A percentile compares a stretch with the other conserved stretches of the same genome.
phyloP scores from a whole-genome alignment of 306 rosid species.

The Carpinus fangiana region DNA sequence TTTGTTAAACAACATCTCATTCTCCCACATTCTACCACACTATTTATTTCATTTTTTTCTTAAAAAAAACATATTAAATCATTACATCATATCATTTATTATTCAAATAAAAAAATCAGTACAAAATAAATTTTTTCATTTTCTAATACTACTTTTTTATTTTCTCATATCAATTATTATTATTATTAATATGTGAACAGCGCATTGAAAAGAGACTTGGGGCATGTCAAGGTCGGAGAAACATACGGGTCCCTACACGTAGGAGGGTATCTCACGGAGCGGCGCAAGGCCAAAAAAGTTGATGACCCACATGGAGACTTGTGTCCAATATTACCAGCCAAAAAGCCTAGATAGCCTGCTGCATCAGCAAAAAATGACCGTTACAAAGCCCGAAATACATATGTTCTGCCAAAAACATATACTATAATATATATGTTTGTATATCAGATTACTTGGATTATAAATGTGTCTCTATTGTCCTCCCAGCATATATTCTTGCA shows the following conservation, averaged over 20 bases:
- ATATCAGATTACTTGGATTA: constrained; percentile 6
- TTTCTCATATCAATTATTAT: too few relatives aligned
- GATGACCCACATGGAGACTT: constrained; percentile 32
- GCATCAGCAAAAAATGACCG: constrained; percentile 47
- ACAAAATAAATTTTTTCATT: too few relatives aligned
- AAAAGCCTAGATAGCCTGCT: constrained; percentile 7
- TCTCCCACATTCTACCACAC: too few relatives aligned
- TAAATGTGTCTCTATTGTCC: constrained; percentile 19
- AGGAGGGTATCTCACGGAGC: constrained; percentile 11
- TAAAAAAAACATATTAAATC: too few relatives aligned
- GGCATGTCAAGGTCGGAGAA: not conserved
- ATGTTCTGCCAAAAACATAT: not conserved
- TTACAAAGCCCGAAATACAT: constrained; percentile 29
- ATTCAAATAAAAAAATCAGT: too few relatives aligned
- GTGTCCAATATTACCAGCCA: constrained; percentile 12
- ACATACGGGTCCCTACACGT: constrained; percentile 4
- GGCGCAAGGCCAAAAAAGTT: constrained; percentile 17
- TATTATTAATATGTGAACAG: too few relatives aligned
- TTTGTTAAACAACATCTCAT: too few relatives aligned
- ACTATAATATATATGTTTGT: not conserved
- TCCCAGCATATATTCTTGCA: constrained; percentile 2
- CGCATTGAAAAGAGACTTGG: too few relatives aligned
- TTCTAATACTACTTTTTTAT: too few relatives aligned
- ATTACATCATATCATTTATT: too few relatives aligned
- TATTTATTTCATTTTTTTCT: too few relatives aligned